Conservation (phyloP, 2,329 filamentous ascomycete species). For the Colletotrichum paranaense region DNA sequence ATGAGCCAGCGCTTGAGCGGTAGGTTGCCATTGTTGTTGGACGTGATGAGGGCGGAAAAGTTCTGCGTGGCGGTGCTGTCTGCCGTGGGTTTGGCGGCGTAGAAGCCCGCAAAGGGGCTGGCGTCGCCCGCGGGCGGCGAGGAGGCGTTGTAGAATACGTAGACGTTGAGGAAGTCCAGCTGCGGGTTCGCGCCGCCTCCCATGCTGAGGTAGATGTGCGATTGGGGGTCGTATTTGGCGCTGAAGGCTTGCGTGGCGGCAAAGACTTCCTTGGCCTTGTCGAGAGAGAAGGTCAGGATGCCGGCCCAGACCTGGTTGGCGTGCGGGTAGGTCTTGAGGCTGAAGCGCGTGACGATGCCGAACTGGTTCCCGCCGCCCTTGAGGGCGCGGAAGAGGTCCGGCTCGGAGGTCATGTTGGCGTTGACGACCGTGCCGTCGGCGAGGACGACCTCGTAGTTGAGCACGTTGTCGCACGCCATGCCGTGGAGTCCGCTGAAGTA, state of each 20-base stretch:
- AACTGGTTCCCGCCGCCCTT: not conserved
- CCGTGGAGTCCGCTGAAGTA: not conserved
- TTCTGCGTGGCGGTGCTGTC: not conserved
- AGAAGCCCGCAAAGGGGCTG: not conserved
- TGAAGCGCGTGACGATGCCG: not conserved
- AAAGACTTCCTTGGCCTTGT: not conserved
- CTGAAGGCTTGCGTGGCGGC: not conserved
- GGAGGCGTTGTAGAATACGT: not conserved
- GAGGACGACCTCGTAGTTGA: not conserved
- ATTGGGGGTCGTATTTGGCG: not conserved
- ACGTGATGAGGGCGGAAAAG: not conserved
- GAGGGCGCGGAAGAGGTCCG: not conserved
- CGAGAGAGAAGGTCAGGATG: not conserved
- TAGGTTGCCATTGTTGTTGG: not conserved
- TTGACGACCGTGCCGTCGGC: not conserved
- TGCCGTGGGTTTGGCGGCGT: not conserved
- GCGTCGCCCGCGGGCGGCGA: not conserved
- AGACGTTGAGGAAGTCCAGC: not conserved
- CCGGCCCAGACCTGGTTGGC: not conserved
- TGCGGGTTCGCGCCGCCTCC: not conserved
- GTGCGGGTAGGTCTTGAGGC: not conserved
- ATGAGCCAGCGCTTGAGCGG: not conserved
- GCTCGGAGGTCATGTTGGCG: not conserved
- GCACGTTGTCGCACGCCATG: not conserved
- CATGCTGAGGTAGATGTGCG: not conserved